A percentile compares a stretch with the other conserved stretches of the same genome.
These are phyloP conservation scores for Trifolium repens DNA, from an alignment of 306 rosid species.

Conservation along the genomic window DNA sequence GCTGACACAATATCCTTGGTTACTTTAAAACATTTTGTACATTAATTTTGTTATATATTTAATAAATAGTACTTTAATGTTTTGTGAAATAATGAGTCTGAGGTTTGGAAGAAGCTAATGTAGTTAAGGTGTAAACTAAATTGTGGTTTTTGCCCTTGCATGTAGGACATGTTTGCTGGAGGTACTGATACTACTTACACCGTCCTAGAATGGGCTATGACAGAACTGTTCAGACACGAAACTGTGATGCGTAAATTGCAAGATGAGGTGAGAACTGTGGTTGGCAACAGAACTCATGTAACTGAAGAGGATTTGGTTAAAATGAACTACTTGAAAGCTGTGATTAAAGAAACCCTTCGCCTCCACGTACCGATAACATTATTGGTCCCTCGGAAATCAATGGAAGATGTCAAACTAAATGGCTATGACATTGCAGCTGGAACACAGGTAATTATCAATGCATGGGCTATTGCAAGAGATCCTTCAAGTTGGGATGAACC, in stretches of 20 bases:
- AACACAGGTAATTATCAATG: constrained; percentile 33
- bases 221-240: background rate
- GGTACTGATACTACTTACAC: background rate
- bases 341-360: constrained; percentile 34
- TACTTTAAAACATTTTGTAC: no score
- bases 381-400: constrained; percentile 15
- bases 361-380: constrained; percentile 6
- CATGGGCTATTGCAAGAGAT: constrained; percentile 40
- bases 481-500: constrained; percentile 40
- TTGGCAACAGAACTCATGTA: constrained; percentile 20
- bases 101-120: background rate
- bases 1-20: no score
- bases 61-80: no score
- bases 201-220: background rate
- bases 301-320: constrained; percentile 29
- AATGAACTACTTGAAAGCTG: constrained; percentile 36
- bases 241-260: background rate
- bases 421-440: constrained; percentile 44
- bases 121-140: no score
- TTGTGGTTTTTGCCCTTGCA: background rate
- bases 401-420: constrained; percentile 8
- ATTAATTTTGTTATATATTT: no score
- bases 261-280: constrained; percentile 1
- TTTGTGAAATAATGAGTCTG: no score
- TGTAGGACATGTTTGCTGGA: background rate